These are phyloP conservation scores for Saturnispora bothae DNA, from an alignment of 805 yeast genomes.

Conservation along the genomic window DNA sequence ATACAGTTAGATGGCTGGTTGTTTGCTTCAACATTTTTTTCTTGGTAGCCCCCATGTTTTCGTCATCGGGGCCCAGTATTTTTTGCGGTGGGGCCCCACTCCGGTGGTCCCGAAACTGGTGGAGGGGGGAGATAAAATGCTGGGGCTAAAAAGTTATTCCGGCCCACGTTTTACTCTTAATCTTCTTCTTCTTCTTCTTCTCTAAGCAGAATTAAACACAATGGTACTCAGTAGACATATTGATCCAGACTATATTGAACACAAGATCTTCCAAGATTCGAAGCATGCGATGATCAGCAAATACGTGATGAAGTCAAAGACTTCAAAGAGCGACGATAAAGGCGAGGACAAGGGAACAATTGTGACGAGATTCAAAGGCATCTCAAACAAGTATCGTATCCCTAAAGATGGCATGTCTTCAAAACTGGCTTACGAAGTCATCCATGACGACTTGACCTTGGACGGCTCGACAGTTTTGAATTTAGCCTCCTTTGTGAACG, in stretches of 20 bases:
- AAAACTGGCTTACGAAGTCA: conserved; percentile 45
- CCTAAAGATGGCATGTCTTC: conserved; percentile 47
- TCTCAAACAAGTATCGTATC: conserved; percentile 44
- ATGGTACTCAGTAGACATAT: conserved; percentile 39
- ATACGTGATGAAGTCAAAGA: not conserved
- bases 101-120: too few relatives aligned
- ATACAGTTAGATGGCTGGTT: too few relatives aligned
- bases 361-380: conserved; percentile 26
- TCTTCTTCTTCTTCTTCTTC: not conserved
- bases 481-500: conserved; percentile 84
- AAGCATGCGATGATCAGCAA: not conserved
- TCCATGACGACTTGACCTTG: conserved; percentile 63
- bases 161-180: too few relatives aligned
- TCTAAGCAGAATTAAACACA: not conserved
- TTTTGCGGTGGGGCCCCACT: too few relatives aligned
- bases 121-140: too few relatives aligned
- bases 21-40: too few relatives aligned
- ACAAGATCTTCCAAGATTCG: conserved; percentile 21
- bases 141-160: too few relatives aligned
- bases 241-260: conserved; percentile 34
- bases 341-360: conserved; percentile 3
- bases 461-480: conserved; percentile 82
- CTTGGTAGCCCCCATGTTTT: too few relatives aligned
- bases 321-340: too few relatives aligned
- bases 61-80: too few relatives aligned